A percentile compares a stretch with the other conserved stretches of the same genome.
These are phyloP conservation scores for Phytophthora pini DNA, from an alignment of 352 stramenopile genomes.

Conservation along the genomic window DNA sequence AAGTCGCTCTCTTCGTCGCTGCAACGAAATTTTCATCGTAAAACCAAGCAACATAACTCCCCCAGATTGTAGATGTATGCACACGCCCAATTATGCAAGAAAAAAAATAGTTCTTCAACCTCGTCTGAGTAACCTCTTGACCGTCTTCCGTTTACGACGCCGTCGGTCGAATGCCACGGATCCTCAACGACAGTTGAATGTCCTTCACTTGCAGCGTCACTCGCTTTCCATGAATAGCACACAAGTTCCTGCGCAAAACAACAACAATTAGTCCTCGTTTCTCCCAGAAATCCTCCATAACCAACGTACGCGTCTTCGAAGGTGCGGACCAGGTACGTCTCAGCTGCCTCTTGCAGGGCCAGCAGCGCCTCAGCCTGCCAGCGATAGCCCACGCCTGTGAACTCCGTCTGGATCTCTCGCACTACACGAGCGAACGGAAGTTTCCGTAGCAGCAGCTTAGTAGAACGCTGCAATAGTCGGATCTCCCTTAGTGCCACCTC, in stretches of 20 bases:
- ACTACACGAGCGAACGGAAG: slow-evolving; percentile 97
- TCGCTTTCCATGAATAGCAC: slow-evolving; percentile 95
- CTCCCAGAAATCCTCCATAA: background rate
- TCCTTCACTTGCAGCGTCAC: slow-evolving; percentile 97
- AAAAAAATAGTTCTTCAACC: slow-evolving; percentile 7
- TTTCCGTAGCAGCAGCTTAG: slow-evolving; percentile 96
- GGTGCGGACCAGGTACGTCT: slow-evolving; percentile 95
- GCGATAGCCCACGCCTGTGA: slow-evolving; percentile 79
- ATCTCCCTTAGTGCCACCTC: slow-evolving; percentile 95
- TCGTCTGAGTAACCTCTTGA: slow-evolving; percentile 3
- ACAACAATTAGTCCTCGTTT: slow-evolving; percentile 3
- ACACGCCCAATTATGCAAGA: slow-evolving; percentile 12
- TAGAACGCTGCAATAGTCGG: slow-evolving; percentile 94
- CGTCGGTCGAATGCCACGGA: slow-evolving; percentile 75
- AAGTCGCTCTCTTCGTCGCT: too few species aligned
- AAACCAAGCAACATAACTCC: background rate
- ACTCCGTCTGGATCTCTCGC: slow-evolving; percentile 92
- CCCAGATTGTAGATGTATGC: slow-evolving; percentile 1
- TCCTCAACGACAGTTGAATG: slow-evolving; percentile 94
- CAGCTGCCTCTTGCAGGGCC: slow-evolving; percentile 93
- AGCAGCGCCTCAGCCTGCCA: slow-evolving; percentile 94
- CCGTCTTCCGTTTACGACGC: slow-evolving; percentile 22
- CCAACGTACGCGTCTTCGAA: slow-evolving; percentile 94
- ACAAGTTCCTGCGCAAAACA: slow-evolving; percentile 88
- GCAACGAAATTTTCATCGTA: background rate